Evolutionary conservation across 495 filamentous ascomycete species (phyloP).

Genomic region (Podospora pseudocomata): DNA sequence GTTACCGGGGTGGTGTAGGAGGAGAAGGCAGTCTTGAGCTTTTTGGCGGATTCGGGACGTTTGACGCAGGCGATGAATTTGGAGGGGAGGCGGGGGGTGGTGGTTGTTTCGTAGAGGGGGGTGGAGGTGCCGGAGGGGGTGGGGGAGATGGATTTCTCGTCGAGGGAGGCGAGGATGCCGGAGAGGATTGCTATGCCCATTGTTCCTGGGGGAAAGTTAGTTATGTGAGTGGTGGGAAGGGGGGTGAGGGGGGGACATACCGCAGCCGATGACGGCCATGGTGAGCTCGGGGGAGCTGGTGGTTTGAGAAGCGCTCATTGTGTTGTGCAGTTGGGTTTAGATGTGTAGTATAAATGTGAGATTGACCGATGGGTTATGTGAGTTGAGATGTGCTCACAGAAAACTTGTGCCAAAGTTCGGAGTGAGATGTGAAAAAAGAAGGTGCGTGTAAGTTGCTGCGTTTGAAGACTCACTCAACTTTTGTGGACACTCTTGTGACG

Average conservation of each 20-base stretch:
- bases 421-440: conserved; percentile 4
- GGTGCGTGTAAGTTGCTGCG: neutral
- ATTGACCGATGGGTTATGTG: neutral
- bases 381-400: neutral
- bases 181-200: conserved; percentile 82
- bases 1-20: conserved; percentile 43
- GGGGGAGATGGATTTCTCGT: conserved; percentile 39
- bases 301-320: conserved; percentile 20
- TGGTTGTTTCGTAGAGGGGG: conserved; percentile 49
- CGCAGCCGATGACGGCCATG: conserved; percentile 69
- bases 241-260: conserved; percentile 41
- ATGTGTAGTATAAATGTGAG: conserved; percentile 3
- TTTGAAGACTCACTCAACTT: neutral
- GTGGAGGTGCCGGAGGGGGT: conserved; percentile 48
- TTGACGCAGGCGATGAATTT: conserved; percentile 75
- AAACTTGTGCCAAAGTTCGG: neutral
- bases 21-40: conserved; percentile 57
- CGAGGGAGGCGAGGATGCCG: conserved; percentile 68
- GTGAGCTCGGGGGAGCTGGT: conserved; percentile 51
- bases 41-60: conserved; percentile 57
- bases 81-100: conserved; percentile 55
- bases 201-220: conserved; percentile 50
- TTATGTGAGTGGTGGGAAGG: neutral
- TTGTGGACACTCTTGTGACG: neutral
- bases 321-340: conserved; percentile 6